Evolutionary conservation across 2,329 filamentous ascomycete genomes (phyloP).

Genomic region (Fusarium sp.): DNA sequence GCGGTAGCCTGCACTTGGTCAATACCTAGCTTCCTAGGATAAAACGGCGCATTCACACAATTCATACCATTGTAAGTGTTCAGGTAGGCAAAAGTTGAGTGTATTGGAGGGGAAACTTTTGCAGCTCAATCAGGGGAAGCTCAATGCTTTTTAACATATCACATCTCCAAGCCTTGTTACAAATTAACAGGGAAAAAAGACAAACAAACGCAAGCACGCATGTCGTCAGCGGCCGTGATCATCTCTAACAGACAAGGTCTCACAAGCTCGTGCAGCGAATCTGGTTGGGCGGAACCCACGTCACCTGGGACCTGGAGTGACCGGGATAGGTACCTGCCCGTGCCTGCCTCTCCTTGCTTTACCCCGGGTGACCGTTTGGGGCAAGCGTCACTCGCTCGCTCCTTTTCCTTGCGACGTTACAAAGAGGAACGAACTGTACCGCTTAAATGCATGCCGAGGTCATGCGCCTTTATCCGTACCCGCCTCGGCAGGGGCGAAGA

Average conservation of each 20-base stretch:
- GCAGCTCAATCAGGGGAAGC: background rate
- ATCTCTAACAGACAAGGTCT: slow-evolving; percentile 31
- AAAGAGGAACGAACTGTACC: background rate
- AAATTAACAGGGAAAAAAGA: slow-evolving; percentile 7
- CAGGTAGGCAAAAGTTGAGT: background rate
- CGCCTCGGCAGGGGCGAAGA: slow-evolving; percentile 38
- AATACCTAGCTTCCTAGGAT: background rate
- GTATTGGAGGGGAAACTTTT: background rate
- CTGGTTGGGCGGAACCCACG: slow-evolving; percentile 36
- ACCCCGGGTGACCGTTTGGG: background rate
- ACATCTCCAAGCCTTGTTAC: slow-evolving; percentile 8
- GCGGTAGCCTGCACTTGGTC: slow-evolving; percentile 56
- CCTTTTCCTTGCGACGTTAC: background rate
- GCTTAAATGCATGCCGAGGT: slow-evolving; percentile 40
- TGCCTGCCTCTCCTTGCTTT: background rate
- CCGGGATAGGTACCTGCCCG: background rate
- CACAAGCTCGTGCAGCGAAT: slow-evolving; percentile 11
- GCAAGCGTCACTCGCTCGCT: background rate
- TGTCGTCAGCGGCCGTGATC: slow-evolving; percentile 40
- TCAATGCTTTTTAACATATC: slow-evolving; percentile 16
- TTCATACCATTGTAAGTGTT: slow-evolving; percentile 32
- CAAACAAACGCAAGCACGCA: slow-evolving; percentile 18
- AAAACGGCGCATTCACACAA: background rate
- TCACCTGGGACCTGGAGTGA: slow-evolving; percentile 19
- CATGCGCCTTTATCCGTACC: background rate